Percentiles rank a stretch among this genome's conserved stretches.
These are phyloP conservation scores for Podila horticola DNA, from an alignment of 192 early-diverging fungal genomes.

Conservation along the genomic window DNA sequence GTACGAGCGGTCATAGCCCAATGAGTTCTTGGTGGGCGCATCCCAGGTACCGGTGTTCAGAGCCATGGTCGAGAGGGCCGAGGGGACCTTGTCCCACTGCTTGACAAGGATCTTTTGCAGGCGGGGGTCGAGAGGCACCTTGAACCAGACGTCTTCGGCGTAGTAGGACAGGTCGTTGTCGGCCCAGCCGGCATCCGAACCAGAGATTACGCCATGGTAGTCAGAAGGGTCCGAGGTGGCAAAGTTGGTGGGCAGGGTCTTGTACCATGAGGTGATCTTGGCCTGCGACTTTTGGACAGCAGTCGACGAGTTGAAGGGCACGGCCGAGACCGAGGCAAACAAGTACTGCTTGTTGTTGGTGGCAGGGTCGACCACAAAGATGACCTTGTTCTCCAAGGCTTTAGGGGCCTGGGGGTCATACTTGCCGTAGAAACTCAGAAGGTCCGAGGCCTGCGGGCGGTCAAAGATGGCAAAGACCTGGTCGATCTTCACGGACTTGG, in stretches of 20 bases:
- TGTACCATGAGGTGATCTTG: constrained; percentile 43
- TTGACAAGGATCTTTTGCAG: constrained; percentile 33
- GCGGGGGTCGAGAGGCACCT: constrained; percentile 28
- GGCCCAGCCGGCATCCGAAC: constrained; percentile 35
- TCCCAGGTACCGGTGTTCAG: constrained; percentile 53
- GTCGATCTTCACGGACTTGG: constrained; percentile 26
- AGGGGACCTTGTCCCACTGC: constrained; percentile 53
- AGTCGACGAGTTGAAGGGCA: constrained; percentile 38
- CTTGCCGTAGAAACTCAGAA: constrained; percentile 42
- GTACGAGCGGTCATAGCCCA: constrained; percentile 45
- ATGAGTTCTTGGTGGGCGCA: constrained; percentile 33
- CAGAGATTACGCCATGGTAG: constrained; percentile 38
- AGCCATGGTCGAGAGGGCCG: constrained; percentile 44
- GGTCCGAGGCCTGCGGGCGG: constrained; percentile 30
- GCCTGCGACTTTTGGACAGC: constrained; percentile 39
- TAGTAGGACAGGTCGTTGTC: constrained; percentile 40
- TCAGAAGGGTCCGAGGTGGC: constrained; percentile 37
- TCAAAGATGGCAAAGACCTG: constrained; percentile 54
- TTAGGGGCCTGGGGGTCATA: constrained; percentile 45
- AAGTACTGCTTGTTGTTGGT: constrained; percentile 46
- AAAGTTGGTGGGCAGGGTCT: constrained; percentile 44
- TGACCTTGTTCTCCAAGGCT: constrained; percentile 47
- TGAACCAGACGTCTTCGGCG: constrained; percentile 50
- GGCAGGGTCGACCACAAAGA: constrained; percentile 33
- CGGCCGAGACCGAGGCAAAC: constrained; percentile 44